These are phyloP conservation scores for Trametes gibbosa DNA, from an alignment of 768 basidiomycete genomes.

Conservation along the genomic window DNA sequence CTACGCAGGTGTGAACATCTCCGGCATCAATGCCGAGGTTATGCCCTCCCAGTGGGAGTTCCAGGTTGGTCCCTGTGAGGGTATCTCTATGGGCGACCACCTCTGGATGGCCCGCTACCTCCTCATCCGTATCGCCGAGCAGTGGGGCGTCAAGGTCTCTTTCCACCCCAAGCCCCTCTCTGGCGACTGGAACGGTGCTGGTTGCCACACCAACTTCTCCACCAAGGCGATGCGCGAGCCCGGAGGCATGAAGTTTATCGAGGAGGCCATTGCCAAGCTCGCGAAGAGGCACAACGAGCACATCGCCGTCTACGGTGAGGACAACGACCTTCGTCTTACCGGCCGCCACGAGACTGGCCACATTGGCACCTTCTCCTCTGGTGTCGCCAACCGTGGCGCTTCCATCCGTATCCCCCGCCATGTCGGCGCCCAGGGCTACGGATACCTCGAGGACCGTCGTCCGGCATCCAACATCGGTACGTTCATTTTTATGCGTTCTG, in stretches of 20 bases:
- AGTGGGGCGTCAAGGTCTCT: constrained; percentile 96
- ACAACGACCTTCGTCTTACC: constrained; percentile 94
- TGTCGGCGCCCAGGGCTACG: constrained; percentile 88
- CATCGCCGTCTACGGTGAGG: constrained; percentile 96
- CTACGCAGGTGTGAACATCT: constrained; percentile 94
- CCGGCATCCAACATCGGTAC: constrained; percentile 96
- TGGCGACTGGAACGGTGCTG: constrained; percentile 99
- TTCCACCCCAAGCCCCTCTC: constrained; percentile 98
- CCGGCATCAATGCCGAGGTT: constrained; percentile 99
- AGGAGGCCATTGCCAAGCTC: constrained; percentile 92
- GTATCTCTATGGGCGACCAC: constrained; percentile 98
- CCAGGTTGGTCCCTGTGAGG: constrained; percentile 98
- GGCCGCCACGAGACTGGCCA: constrained; percentile 98
- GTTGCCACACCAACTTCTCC: constrained; percentile 97
- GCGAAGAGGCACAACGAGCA: constrained; percentile 89
- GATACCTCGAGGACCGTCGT: constrained; percentile 95
- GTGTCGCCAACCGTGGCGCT: constrained; percentile 97
- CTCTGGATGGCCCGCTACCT: constrained; percentile 99
- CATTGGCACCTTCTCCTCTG: constrained; percentile 87
- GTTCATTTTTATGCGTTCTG: constrained; percentile 29
- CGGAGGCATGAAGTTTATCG: constrained; percentile 90
- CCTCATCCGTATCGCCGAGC: constrained; percentile 92
- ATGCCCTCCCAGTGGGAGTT: constrained; percentile 99
- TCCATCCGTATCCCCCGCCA: constrained; percentile 95
- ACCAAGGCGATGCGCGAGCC: constrained; percentile 93